Base-by-base conservation (phyloP, 805 yeast species). In the Danielozyma ontarioensis region DNA sequence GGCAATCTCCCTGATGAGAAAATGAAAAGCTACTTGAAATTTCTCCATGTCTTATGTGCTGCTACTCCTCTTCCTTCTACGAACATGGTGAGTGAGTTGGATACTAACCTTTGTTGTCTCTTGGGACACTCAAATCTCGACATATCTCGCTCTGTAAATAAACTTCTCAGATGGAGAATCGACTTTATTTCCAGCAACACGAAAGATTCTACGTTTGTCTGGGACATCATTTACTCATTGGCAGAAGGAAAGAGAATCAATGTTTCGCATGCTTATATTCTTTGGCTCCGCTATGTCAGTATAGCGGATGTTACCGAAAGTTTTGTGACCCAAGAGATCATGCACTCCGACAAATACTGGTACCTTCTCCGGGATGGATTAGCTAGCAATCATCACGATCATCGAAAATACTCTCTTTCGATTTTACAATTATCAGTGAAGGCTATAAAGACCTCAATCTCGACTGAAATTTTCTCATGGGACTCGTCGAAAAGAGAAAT, bases 371-470 rank as follows among this genome's bases (percentile, higher is more conserved):
- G 82, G 46, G 42, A 44, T 17, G 82, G 85, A 2, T 55, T 85
- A 25, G 65, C 70, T 12, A 68, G 77, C 34, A 46, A 54, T 2
- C 59, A 71, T 1, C 88, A 83, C 47, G 94, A 85, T 37, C 76
- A 71, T 35, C 70, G 84, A 32, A 87, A 86, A 51, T 76, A 76
- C 48, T 67, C 80, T 10, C 56, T 86, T 17, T 78, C 89, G 0
- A 73, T 84, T 12, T 50, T 86, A 22, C 79, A 80, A 42, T 52
- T 74, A 14, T 70, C 94, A 0, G 62, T 87, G 12, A 73, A 72
- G 42, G 51, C 64, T 3, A 48, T 78, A 5, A 44, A 57, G 2
- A 31, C 38, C 0, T 37, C 77, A 3, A 51, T 67, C 7, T 42
- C 55, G 4, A 54, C 63, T 1, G 37, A 43, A 0, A 53, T 58